Base-by-base conservation (phyloP, 2,329 filamentous ascomycete species). In the Ophiocordyceps unilateralis region DNA sequence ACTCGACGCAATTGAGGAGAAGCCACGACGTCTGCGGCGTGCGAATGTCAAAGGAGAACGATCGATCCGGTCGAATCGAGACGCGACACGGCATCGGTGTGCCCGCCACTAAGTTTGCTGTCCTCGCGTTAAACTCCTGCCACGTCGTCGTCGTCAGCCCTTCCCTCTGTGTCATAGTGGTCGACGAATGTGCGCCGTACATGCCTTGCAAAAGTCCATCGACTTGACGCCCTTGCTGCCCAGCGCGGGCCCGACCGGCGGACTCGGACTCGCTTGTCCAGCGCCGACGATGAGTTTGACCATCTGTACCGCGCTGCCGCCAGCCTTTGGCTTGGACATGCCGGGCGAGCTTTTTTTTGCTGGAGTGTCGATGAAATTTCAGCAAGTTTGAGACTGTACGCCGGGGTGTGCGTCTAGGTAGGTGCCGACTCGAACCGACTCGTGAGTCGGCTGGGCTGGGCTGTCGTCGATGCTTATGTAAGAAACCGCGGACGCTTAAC, bases 121-220 rank as follows among this genome's bases (percentile, higher is more conserved):
- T 98, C 55, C 88, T 73, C 28, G 89, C 89, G 60, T 96, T 96
- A 74, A 96, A 96, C 65, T 96, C 91, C 89, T 96, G 52, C 2
- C 12, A 15, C n/a, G 5, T 34, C 32, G 9, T 8, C n/a, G 15
- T 17, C 15, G 32, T 34, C 32, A 34, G 32, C 32, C n/a, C 3
- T 17, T 17, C 9, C 17, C 15, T 7, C 9, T n/a, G 9, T 34
- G 2, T 17, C 15, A 17, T 17, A n/a, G 32, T 17, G 15, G 15
- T 34, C 17, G 19, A n/a, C n/a, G n/a, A n/a, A n/a, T n/a, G n/a
- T n/a, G n/a, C n/a, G n/a, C n/a, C n/a, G 7, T n/a, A n/a, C 41
- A 34, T 47, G 93, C 89, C 74, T 96, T 96, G 78, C 91, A 96
- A 62, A 96, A 98, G 66, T 98, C 91, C 81, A 98, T 98, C 45